phyloP scores from a whole-genome alignment of 345 rosid genomes.

The Citrus reticulata region DNA sequence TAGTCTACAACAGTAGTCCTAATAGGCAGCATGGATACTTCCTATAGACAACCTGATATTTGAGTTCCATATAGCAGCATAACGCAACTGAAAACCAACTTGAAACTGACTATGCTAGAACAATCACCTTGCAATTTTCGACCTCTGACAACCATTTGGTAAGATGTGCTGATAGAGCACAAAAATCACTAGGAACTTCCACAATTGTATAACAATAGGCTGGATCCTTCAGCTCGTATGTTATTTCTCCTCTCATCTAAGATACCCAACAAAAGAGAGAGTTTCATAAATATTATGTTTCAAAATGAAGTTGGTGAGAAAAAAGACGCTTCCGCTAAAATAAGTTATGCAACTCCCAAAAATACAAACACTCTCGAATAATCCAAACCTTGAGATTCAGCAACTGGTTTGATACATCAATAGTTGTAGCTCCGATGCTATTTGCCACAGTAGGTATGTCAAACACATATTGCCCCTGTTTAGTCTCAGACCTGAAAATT shows the following conservation, averaged over 20 bases:
- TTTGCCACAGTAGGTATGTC: slow-evolving; percentile 69
- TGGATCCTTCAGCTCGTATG: slow-evolving; percentile 72
- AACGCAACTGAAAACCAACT: slow-evolving; percentile 2
- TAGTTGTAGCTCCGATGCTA: slow-evolving; percentile 44
- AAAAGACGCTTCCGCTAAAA: neutral
- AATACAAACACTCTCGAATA: neutral
- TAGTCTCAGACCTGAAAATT: slow-evolving; percentile 54
- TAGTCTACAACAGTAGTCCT: neutral
- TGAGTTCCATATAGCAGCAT: neutral
- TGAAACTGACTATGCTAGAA: slow-evolving; percentile 9
- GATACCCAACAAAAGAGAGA: slow-evolving; percentile 21
- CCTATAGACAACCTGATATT: neutral
- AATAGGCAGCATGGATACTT: neutral
- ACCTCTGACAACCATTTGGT: slow-evolving; percentile 80
- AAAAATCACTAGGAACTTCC: slow-evolving; percentile 55
- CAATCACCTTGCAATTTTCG: slow-evolving; percentile 70
- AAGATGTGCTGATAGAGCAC: slow-evolving; percentile 56
- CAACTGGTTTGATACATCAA: slow-evolving; percentile 56
- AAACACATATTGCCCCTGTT: slow-evolving; percentile 68
- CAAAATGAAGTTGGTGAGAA: neutral
- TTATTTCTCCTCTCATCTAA: slow-evolving; percentile 81
- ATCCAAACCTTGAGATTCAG: slow-evolving; percentile 66
- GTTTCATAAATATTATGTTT: neutral
- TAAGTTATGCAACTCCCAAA: neutral
- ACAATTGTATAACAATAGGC: slow-evolving; percentile 69